Evolutionary conservation across 2,329 filamentous ascomycete genomes (phyloP), one percentile per base, ranked within the genome.

Genomic region (Elsinoe australis): DNA sequence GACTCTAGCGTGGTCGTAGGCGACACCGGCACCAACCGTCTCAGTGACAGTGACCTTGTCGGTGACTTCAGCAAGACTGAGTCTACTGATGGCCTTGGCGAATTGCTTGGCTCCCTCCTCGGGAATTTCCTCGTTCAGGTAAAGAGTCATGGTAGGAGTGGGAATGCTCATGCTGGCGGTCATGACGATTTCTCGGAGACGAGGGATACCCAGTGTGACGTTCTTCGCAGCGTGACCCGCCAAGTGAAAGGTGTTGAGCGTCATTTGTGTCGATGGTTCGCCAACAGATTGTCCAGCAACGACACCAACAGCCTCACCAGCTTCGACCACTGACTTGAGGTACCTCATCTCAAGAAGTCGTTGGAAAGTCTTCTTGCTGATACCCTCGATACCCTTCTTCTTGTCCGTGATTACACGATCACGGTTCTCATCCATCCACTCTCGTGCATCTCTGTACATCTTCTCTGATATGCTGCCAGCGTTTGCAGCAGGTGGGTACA

Each of bases 251-350:
- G 94, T 98, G 70, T 98, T 98, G 49, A 98, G 72, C 5, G 94
- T 98, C 94, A 98, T 98, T 66, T 98, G 92, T 8, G 92, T 98
- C 2, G 89, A 95, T 6, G 94, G 92, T 63, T 98, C 94, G 62
- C 92, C 92, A 33, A 98, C 82, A 24, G 90, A 96, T 67, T 98
- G 92, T 7, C 89, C 89, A 44, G 94, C 94, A 51, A 98, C 87
- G 54, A 98, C 94, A 56, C 92, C 92, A 19, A 98, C 89, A 19
- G 92, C 90, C 70, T 98, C 94, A 36, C 92, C 92, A 21, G 92
- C 87, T 59, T 98, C 90, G 18, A 95, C 85, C 6, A 95, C 76
- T 1, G 89, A 95, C 57, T 83, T 84, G 56, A 96, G 75, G 61
- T 96, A 98, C 64, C 96, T 95, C 62, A 94, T 82, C 53, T 90